phyloP scores from a whole-genome alignment of 1,284 basidiomycete species.

The Peniophora sp. region DNA sequence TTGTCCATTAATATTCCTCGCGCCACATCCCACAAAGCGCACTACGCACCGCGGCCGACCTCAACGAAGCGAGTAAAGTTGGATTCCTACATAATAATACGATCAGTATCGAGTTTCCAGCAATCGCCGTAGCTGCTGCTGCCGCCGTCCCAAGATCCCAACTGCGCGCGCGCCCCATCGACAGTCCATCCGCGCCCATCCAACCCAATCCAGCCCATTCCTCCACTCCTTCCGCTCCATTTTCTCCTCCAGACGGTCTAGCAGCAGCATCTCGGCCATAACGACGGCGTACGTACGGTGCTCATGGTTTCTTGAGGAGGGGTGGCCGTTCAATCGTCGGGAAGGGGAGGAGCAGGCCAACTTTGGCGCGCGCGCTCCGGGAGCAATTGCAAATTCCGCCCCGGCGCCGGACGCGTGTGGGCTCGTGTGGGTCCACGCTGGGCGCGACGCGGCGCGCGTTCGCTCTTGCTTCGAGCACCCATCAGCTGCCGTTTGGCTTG shows the following conservation, averaged over 20 bases:
- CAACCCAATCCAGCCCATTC: background rate
- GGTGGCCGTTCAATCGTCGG: no score
- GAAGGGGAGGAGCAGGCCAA: no score
- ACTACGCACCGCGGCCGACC: slow-evolving; percentile 78
- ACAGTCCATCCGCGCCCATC: background rate
- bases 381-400: no score
- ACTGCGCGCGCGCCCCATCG: background rate
- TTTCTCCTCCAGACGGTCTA: background rate
- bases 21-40: background rate
- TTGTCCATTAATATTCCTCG: background rate
- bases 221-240: background rate
- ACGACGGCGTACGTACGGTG: no score
- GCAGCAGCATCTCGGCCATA: background rate
- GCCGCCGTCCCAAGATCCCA: background rate
- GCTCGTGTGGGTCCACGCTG: no score
- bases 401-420: no score
- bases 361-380: no score
- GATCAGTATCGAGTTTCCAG: no score
- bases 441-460: no score
- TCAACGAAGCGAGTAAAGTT: slow-evolving; percentile 97
- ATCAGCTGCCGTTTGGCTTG: no score
- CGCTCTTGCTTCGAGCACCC: no score
- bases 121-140: background rate
- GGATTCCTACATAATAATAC: slow-evolving; percentile 43
- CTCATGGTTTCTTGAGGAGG: no score